Conservation (phyloP, 768 basidiomycete species). For the Phylloporus sp. region DNA sequence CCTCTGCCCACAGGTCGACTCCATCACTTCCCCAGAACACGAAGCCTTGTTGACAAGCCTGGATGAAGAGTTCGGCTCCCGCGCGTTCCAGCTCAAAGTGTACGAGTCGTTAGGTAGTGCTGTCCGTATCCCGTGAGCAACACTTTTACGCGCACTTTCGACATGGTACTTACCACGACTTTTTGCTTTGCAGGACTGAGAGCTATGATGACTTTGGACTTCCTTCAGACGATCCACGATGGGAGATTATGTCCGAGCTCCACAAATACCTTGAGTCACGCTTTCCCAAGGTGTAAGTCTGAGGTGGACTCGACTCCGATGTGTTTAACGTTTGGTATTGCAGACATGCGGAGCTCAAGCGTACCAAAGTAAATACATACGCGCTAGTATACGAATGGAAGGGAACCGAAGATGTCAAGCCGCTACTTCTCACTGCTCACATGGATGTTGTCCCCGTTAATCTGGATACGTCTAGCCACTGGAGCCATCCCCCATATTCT, state of each 20-base stretch:
- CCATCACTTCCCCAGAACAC: slow-evolving; percentile 13
- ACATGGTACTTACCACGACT: not conserved
- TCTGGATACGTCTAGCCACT: slow-evolving; percentile 28
- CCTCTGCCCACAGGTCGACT: slow-evolving; percentile 27
- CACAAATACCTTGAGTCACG: slow-evolving; percentile 33
- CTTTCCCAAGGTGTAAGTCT: slow-evolving; percentile 57
- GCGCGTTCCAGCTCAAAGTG: slow-evolving; percentile 27
- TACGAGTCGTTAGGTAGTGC: slow-evolving; percentile 35
- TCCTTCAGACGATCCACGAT: slow-evolving; percentile 45
- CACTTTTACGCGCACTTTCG: not conserved
- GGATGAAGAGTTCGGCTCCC: slow-evolving; percentile 20
- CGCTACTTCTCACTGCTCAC: not conserved
- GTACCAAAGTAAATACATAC: slow-evolving; percentile 57
- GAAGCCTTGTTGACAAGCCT: slow-evolving; percentile 18
- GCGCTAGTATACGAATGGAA: slow-evolving; percentile 61
- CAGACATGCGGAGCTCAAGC: slow-evolving; percentile 45
- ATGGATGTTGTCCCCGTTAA: not conserved
- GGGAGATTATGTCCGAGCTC: slow-evolving; percentile 27
- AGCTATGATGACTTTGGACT: slow-evolving; percentile 48
- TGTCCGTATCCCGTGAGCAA: slow-evolving; percentile 30
- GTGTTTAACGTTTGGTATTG: not conserved
- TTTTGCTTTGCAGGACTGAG: slow-evolving; percentile 42
- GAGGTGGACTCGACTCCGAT: not conserved
- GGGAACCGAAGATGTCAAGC: not conserved
- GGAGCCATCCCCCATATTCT: slow-evolving; percentile 31